phyloP scores from a whole-genome alignment of 805 yeast genomes.

The Sugiyamaella lignohabitans region DNA sequence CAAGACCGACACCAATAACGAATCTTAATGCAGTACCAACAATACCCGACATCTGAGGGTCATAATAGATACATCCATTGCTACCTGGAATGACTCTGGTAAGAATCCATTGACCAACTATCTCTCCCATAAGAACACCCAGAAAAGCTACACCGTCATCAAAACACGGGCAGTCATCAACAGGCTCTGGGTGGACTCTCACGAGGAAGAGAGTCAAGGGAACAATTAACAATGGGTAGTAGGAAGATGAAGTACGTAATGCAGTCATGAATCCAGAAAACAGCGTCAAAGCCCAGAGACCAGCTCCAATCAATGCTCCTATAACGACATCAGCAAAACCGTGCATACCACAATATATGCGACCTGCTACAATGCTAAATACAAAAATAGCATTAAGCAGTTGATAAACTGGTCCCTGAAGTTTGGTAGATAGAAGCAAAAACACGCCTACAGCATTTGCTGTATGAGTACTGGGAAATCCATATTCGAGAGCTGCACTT shows the following conservation, averaged over 20 bases:
- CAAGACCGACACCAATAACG: slow-evolving; percentile 52
- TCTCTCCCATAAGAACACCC: slow-evolving; percentile 79
- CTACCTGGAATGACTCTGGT: neutral
- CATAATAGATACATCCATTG: slow-evolving; percentile 19
- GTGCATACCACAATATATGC: slow-evolving; percentile 96
- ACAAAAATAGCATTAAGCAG: slow-evolving; percentile 41
- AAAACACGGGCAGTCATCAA: slow-evolving; percentile 92
- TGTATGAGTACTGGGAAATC: slow-evolving; percentile 91
- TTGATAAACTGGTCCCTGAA: slow-evolving; percentile 12
- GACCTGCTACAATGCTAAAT: slow-evolving; percentile 62
- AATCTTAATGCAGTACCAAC: slow-evolving; percentile 42
- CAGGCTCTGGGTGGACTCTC: slow-evolving; percentile 72
- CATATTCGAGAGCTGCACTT: slow-evolving; percentile 90
- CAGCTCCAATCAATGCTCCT: slow-evolving; percentile 61
- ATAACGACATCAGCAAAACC: slow-evolving; percentile 70
- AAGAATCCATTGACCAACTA: slow-evolving; percentile 48
- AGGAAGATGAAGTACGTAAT: slow-evolving; percentile 30
- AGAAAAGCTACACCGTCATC: slow-evolving; percentile 92
- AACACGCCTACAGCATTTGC: slow-evolving; percentile 89
- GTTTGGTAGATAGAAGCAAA: slow-evolving; percentile 36
- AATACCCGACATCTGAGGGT: slow-evolving; percentile 13
- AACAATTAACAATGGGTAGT: slow-evolving; percentile 14
- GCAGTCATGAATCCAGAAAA: slow-evolving; percentile 43
- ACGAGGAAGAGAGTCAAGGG: slow-evolving; percentile 41
- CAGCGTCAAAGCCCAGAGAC: slow-evolving; percentile 44